phyloP scores from a whole-genome alignment of 257 asterid genomes.

The Anisodus tanguticus region DNA sequence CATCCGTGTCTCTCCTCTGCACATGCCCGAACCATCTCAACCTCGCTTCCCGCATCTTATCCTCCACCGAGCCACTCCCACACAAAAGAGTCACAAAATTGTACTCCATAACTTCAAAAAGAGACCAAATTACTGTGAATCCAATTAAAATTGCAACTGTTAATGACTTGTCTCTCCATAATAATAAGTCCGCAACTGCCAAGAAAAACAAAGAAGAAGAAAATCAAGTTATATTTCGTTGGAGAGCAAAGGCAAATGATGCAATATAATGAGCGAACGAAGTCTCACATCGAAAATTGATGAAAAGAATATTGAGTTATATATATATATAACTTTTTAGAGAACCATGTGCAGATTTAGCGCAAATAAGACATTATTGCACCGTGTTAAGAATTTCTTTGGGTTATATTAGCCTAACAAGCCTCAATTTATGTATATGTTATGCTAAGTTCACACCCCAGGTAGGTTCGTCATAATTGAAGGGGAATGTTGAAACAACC shows the following conservation, averaged over 20 bases:
- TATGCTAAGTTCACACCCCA: not conserved
- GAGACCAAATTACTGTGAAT: conserved; percentile 55
- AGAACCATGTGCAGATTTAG: not conserved
- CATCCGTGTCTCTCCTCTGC: too few relatives aligned
- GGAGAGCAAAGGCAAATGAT: not conserved
- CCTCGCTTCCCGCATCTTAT: too few relatives aligned
- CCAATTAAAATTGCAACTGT: conserved; percentile 54
- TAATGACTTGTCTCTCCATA: conserved; percentile 59
- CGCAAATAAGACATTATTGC: not conserved
- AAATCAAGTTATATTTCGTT: not conserved
- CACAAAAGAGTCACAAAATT: conserved; percentile 55
- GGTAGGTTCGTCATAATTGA: not conserved
- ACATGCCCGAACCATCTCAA: too few relatives aligned
- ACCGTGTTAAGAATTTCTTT: not conserved
- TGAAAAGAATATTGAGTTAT: not conserved
- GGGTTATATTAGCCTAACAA: not conserved
- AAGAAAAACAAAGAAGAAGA: not conserved
- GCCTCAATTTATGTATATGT: not conserved
- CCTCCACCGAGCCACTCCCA: too few relatives aligned
- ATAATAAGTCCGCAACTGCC: conserved; percentile 60
- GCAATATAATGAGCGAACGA: not conserved
- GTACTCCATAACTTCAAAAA: conserved; percentile 61
- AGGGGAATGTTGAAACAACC: not conserved
- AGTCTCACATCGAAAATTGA: not conserved
- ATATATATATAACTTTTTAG: not conserved